Evolutionary conservation across 768 basidiomycete genomes (phyloP), one percentile per base, ranked within the genome.

Genomic region (Suillus plorans): DNA sequence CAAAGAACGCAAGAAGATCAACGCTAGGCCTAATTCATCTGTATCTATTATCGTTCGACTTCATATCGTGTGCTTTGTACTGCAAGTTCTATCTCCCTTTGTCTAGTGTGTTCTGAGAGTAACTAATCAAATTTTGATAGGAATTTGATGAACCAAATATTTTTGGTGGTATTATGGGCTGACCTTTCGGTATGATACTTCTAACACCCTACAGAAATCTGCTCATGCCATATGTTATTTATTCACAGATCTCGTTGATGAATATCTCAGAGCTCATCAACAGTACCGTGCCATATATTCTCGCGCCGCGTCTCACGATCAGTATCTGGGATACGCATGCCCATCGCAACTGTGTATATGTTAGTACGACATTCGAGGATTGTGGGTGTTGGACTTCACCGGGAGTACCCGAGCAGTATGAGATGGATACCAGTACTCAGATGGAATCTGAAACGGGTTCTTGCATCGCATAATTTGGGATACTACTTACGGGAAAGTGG

Each of bases 241-340:
- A 41, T 55, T 13, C 39, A 59, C 57, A 59, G 58, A 7, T 20
- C 5, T 10, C 39, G 3, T 5, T 28, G 58, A 12, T 13, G 41
- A 59, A 10, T 10, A 18, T 59, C 58, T 22, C 58, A 28, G 58
- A 59, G 58, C 39, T 59, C 25, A 28, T 59, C 39, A 59, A 41
- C 58, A 7, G 10, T 7, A 18, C 5, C 12, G 58, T 28, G 18
- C 58, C 58, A 20, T 59, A 28, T 42, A 28, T 59, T 42, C 25
- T 59, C 10, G 39, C 25, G 12, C 58, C 58, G 14, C 58, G 58
- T 20, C 25, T 59, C 10, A 59, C 18, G 18, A 42, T 59, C 18
- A 59, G 58, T 20, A 59, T 59, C 41, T 59, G 58, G 58, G 39
- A 59, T 28, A 59, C 41, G 10, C 58, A 59, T 42, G 58, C 58